Conservation (phyloP, 1,284 basidiomycete species). For the Sanguinoderma infundibulare region DNA sequence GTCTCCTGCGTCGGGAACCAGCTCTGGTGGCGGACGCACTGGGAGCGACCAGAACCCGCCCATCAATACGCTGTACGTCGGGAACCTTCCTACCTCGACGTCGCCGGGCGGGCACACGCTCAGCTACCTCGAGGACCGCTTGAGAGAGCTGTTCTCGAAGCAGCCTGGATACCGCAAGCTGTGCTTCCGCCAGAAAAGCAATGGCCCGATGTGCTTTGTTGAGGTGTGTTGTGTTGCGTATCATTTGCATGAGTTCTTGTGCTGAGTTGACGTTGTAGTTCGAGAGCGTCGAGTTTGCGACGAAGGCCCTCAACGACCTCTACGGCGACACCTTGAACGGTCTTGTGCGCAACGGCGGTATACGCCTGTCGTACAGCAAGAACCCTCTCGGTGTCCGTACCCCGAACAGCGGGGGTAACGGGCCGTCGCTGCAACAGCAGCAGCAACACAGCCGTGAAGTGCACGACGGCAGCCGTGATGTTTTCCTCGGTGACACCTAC, state of each 20-base stretch:
- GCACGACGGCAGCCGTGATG: slow-evolving; percentile 33
- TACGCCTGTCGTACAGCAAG: slow-evolving; percentile 95
- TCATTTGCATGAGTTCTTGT: not conserved
- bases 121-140: slow-evolving; percentile 83
- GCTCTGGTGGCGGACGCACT: slow-evolving; percentile 51
- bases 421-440: slow-evolving; percentile 56
- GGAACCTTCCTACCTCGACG: slow-evolving; percentile 84
- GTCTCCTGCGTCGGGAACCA: slow-evolving; percentile 47
- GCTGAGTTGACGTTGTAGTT: slow-evolving; percentile 60
- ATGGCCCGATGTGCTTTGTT: slow-evolving; percentile 97
- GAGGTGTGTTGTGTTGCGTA: slow-evolving; percentile 61
- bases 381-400: slow-evolving; percentile 89
- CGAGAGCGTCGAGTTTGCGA: slow-evolving; percentile 86
- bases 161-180: slow-evolving; percentile 89
- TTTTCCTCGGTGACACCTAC: slow-evolving; percentile 39
- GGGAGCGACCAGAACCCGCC: slow-evolving; percentile 91
- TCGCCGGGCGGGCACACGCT: slow-evolving; percentile 69
- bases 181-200: slow-evolving; percentile 94
- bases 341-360: slow-evolving; percentile 92
- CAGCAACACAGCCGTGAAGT: slow-evolving; percentile 36
- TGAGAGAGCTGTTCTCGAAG: slow-evolving; percentile 81
- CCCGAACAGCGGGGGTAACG: slow-evolving; percentile 63
- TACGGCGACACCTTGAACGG: slow-evolving; percentile 93
- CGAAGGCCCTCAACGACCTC: slow-evolving; percentile 85
- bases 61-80: slow-evolving; percentile 95